Evolutionary conservation across 2,329 filamentous ascomycete species (phyloP).

Genomic region (Pochonia chlamydosporia): DNA sequence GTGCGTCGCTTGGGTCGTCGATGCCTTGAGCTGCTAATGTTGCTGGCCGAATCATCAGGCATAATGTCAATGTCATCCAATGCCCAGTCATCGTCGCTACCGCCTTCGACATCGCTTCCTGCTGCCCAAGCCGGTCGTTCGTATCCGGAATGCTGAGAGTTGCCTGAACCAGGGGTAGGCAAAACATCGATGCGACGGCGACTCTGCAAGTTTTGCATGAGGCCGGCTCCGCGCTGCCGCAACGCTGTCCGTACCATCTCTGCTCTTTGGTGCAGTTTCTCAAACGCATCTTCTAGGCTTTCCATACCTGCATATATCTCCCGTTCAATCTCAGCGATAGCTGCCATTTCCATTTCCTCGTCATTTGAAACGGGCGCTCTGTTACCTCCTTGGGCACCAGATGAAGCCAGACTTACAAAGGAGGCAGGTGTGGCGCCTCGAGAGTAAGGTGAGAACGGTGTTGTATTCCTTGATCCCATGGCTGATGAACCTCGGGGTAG

Average conservation of each 20-base stretch:
- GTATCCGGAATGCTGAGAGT: slow-evolving; percentile 37
- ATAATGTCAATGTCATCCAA: slow-evolving; percentile 57
- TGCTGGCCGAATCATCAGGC: slow-evolving; percentile 76
- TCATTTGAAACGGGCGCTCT: slow-evolving; percentile 73
- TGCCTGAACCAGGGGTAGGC: slow-evolving; percentile 40
- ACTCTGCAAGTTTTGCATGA: slow-evolving; percentile 59
- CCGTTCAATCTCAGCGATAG: slow-evolving; percentile 83
- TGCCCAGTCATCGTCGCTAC: slow-evolving; percentile 53
- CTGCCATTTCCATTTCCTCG: slow-evolving; percentile 88
- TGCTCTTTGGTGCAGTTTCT: slow-evolving; percentile 79
- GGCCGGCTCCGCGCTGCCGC: slow-evolving; percentile 74
- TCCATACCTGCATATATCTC: slow-evolving; percentile 96
- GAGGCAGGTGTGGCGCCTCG: slow-evolving; percentile 53
- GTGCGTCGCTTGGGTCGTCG: slow-evolving; percentile 61
- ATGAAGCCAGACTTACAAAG: slow-evolving; percentile 52
- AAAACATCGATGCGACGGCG: slow-evolving; percentile 53
- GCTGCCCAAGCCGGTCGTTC: slow-evolving; percentile 34
- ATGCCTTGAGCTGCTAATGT: slow-evolving; percentile 67
- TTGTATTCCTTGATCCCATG: slow-evolving; percentile 39
- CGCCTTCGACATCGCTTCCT: slow-evolving; percentile 41
- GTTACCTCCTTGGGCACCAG: slow-evolving; percentile 30
- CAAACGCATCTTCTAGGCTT: slow-evolving; percentile 86
- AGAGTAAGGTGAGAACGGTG: slow-evolving; percentile 46
- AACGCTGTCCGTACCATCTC: slow-evolving; percentile 74
- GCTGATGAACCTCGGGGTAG: slow-evolving; percentile 34